Evolutionary conservation across 1,284 basidiomycete genomes (phyloP).

Genomic region (Ganoderma sinense): DNA sequence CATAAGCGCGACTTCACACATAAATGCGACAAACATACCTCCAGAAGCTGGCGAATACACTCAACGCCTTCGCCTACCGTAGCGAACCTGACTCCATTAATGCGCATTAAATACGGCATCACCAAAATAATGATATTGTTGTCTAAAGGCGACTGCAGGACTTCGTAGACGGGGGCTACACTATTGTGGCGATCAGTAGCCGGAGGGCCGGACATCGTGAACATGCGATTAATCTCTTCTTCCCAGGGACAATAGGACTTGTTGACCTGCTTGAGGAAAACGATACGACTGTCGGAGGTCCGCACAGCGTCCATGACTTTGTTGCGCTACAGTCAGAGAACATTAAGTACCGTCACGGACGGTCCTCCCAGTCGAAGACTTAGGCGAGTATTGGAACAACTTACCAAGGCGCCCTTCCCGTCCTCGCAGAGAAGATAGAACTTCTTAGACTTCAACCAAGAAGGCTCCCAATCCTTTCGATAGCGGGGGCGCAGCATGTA

Average conservation of each 20-base stretch:
- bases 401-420: not conserved
- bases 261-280: slow-evolving; percentile 16
- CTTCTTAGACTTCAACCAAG: slow-evolving; percentile 16
- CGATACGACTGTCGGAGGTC: slow-evolving; percentile 16
- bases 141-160: slow-evolving; percentile 29
- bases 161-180: slow-evolving; percentile 37
- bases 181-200: slow-evolving; percentile 36
- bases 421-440: slow-evolving; percentile 17
- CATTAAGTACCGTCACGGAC: not conserved
- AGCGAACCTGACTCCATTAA: slow-evolving; percentile 32
- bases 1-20: not conserved
- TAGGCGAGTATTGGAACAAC: not conserved
- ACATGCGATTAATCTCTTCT: slow-evolving; percentile 22
- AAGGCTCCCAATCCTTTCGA: slow-evolving; percentile 25
- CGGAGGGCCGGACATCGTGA: slow-evolving; percentile 15
- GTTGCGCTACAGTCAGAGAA: not conserved
- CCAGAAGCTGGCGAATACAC: slow-evolving; percentile 39
- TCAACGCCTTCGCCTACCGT: slow-evolving; percentile 39
- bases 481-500: slow-evolving; percentile 31
- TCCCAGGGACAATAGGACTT: slow-evolving; percentile 18
- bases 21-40: slow-evolving; percentile 28
- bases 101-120: slow-evolving; percentile 35
- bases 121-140: slow-evolving; percentile 34
- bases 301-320: slow-evolving; percentile 24
- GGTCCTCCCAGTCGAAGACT: not conserved